Evolutionary conservation across 192 early-diverging fungal species (phyloP), one percentile per base, ranked within the genome.

Genomic region (Glomus cerebriforme): DNA sequence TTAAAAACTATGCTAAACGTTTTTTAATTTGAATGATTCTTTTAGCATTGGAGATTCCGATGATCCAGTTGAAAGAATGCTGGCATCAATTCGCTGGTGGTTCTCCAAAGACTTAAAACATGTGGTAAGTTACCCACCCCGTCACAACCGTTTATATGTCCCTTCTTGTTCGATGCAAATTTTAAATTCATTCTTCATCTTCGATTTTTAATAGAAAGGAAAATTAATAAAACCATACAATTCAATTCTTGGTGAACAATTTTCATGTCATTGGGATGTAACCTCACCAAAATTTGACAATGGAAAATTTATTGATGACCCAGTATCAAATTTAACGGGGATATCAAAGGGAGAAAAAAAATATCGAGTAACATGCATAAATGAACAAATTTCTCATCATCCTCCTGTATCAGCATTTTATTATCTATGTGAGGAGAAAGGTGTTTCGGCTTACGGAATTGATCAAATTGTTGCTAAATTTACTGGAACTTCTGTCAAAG

Each of bases 381-480:
- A 87, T 39, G 90, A 91, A 81, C 90, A 91, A 82, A 83, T 91
- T 17, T 90, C 87, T 45, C 87, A 89, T 75, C 89, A 90, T 74
- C 88, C 88, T 39, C 89, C 88, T 17, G 83, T 87, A 37, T 88
- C 87, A 29, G 92, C 92, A 26, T 91, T 88, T 69, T 68, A 87
- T 72, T 92, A 92, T 79, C 85, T 85, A 35, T 92, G 90, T 83
- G 79, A 79, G 47, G 88, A 90, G 73, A 86, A 85, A n/a, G 90
- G 89, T 15, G 88, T 92, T 35, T 83, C 87, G 34, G 91, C 88
- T 1, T 81, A 82, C 0, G 93, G 93, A 9, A 83, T 93, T 49
- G 92, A 92, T 84, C 93, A 94, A 75, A 90, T 94, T 32, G 75
- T 83, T 24, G 93, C 91, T 59, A 86, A 87, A 79, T 94, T 94